Conservation (phyloP, 768 basidiomycete species). For the Dioszegia hungarica region DNA sequence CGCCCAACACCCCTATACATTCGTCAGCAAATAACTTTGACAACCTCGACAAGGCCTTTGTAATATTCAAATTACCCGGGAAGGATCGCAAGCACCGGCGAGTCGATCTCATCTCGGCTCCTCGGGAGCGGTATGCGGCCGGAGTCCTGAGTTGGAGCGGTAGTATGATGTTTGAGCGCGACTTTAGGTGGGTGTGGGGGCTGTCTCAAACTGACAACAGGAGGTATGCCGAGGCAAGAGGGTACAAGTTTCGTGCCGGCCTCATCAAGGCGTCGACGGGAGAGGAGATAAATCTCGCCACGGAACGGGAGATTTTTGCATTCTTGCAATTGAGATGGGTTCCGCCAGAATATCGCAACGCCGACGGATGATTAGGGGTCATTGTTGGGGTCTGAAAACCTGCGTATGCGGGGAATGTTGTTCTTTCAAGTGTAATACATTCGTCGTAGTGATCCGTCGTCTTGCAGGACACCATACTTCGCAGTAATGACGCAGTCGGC, state of each 20-base stretch:
- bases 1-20: slow-evolving; percentile 15
- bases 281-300: slow-evolving; percentile 38
- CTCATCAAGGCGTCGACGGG: slow-evolving; percentile 31
- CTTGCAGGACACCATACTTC: no score
- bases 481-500: no score
- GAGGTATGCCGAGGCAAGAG: slow-evolving; percentile 36
- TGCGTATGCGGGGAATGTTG: no score
- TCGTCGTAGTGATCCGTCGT: no score
- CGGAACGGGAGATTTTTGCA: slow-evolving; percentile 45
- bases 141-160: slow-evolving; percentile 90
- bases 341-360: slow-evolving; percentile 43
- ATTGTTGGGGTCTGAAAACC: no score
- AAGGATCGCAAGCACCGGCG: slow-evolving; percentile 58
- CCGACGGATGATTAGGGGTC: no score
- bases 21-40: slow-evolving; percentile 59
- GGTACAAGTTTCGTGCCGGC: slow-evolving; percentile 38
- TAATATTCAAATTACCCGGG: slow-evolving; percentile 66
- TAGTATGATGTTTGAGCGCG: slow-evolving; percentile 83
- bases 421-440: no score
- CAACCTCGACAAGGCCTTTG: slow-evolving; percentile 76
- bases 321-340: slow-evolving; percentile 41
- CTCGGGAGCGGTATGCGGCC: slow-evolving; percentile 74
- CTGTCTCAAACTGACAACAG: slow-evolving; percentile 8
- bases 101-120: slow-evolving; percentile 77
- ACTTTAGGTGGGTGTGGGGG: slow-evolving; percentile 52